Evolutionary conservation across 495 filamentous ascomycete species (phyloP).

Genomic region (Trichoderma asperelloides): DNA sequence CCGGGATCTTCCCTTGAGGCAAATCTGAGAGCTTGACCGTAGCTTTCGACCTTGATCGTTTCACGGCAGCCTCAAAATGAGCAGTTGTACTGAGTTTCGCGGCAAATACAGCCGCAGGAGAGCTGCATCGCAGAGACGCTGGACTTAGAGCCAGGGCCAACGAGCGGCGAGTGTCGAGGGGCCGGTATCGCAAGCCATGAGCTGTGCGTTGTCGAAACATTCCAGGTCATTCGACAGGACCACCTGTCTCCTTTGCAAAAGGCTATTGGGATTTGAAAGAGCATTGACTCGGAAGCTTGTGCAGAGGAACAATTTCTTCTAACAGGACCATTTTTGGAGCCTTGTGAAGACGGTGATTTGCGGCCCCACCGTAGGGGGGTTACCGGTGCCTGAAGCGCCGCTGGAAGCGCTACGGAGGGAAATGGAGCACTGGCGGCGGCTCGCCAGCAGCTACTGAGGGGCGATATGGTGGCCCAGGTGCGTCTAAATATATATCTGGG

Average conservation of each 20-base stretch:
- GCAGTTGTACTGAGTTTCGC: neutral
- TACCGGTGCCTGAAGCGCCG: slow-evolving; percentile 3
- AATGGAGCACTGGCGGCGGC: neutral
- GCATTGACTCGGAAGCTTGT: neutral
- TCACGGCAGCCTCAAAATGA: neutral
- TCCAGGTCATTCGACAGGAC: neutral
- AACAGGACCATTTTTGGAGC: neutral
- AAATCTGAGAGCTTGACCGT: slow-evolving; percentile 54
- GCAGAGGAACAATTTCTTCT: neutral
- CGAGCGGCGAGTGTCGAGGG: neutral
- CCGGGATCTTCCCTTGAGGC: slow-evolving; percentile 47
- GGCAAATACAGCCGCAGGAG: neutral
- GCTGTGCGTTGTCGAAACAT: neutral
- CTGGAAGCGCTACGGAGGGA: neutral
- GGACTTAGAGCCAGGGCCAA: neutral
- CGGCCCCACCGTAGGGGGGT: neutral
- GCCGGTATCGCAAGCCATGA: neutral
- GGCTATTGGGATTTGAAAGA: neutral
- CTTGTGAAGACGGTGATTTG: neutral
- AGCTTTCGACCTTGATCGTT: slow-evolving; percentile 29
- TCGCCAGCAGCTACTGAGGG: neutral
- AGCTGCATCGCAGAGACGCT: neutral
- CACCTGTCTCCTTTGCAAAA: neutral
- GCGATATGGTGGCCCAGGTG: neutral
- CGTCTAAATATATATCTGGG: too few relatives aligned